Evolutionary conservation across 2,329 filamentous ascomycete species (phyloP).

Genomic region (Alternaria brassicicola): DNA sequence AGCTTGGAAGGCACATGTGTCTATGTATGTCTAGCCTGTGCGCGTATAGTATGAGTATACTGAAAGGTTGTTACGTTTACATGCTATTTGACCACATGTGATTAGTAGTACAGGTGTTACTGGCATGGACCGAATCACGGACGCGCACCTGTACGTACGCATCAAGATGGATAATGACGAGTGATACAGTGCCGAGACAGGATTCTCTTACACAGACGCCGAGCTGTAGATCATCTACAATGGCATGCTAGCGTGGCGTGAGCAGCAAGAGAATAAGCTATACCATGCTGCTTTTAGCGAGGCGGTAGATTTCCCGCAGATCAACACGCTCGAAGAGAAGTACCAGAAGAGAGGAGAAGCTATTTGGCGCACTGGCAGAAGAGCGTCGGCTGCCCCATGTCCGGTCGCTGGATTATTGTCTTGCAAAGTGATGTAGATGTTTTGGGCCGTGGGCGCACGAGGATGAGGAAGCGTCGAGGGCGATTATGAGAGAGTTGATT

Average conservation of each 20-base stretch:
- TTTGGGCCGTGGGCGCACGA: background rate
- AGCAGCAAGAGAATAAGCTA: background rate
- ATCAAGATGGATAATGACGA: too few species aligned
- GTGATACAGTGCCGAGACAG: too few species aligned
- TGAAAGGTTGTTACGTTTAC: background rate
- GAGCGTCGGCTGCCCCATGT: background rate
- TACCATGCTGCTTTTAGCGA: background rate
- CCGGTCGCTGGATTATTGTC: background rate
- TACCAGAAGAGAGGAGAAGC: background rate
- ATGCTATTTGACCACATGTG: background rate
- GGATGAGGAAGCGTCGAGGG: background rate
- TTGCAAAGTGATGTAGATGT: background rate
- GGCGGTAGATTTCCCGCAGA: background rate
- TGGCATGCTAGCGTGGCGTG: too few species aligned
- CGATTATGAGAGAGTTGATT: background rate
- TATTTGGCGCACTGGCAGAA: background rate
- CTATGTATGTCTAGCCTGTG: constrained; percentile 3
- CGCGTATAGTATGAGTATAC: background rate
- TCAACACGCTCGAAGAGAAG: background rate
- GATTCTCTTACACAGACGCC: background rate
- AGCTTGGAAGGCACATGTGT: background rate
- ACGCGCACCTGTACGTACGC: too few species aligned
- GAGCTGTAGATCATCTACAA: background rate
- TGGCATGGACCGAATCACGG: too few species aligned
- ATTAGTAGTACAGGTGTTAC: too few species aligned